These are phyloP conservation scores for Lobulomyces angularis DNA, from an alignment of 192 early-diverging fungal genomes.

Conservation along the genomic window DNA sequence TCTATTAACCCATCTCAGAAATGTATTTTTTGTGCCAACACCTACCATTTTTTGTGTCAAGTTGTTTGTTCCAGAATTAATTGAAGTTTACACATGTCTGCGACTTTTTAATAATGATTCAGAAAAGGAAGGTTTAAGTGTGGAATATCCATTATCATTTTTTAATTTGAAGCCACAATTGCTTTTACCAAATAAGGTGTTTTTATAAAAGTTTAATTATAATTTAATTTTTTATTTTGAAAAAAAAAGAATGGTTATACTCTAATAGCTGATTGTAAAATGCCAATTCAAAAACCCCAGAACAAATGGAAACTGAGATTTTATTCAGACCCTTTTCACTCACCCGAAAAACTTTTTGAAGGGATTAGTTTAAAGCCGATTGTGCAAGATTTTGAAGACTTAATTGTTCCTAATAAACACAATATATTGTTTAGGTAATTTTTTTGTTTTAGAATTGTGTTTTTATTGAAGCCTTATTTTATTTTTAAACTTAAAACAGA, in stretches of 20 bases:
- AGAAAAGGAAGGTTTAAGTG: too few relatives aligned
- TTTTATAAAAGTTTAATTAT: constrained; percentile 5
- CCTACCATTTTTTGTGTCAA: constrained; percentile 23
- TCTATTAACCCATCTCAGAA: background rate
- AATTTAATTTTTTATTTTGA: constrained; percentile 1
- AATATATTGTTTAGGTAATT: constrained; percentile 31
- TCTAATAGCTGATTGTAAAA: constrained; percentile 28
- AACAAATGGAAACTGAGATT: constrained; percentile 40
- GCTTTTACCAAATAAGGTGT: constrained; percentile 32
- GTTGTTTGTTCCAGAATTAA: constrained; percentile 30
- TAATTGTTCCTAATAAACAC: constrained; percentile 40
- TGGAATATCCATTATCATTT: constrained; percentile 24
- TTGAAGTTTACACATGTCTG: constrained; percentile 19
- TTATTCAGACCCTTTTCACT: constrained; percentile 18
- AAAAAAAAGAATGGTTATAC: constrained; percentile 24
- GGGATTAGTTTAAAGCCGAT: constrained; percentile 18
- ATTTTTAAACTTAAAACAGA: constrained; percentile 11
- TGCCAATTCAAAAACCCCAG: constrained; percentile 7
- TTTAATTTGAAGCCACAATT: constrained; percentile 20
- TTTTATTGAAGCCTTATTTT: background rate
- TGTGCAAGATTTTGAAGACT: constrained; percentile 41
- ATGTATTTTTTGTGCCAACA: constrained; percentile 10
- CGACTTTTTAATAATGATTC: constrained; percentile 37
- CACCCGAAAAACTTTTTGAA: constrained; percentile 14
- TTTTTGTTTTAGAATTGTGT: constrained; percentile 3